A percentile compares a stretch with the other conserved stretches of the same genome.
phyloP scores from a whole-genome alignment of 1,284 basidiomycete species.

The Neotropicomus parvogracilis region DNA sequence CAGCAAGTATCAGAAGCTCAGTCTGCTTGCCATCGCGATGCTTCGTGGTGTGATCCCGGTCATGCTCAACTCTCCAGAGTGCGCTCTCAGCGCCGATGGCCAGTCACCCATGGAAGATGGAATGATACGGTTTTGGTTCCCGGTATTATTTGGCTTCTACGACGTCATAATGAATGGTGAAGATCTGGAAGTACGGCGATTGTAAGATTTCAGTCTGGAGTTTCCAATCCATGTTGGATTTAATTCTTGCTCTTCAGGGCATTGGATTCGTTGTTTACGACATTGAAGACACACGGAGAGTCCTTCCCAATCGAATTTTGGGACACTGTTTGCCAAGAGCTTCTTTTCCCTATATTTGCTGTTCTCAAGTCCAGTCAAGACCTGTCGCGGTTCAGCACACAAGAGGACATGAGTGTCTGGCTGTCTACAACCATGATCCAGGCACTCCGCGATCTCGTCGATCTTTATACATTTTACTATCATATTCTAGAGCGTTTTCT shows the following conservation, averaged over 20 bases:
- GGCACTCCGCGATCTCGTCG: slow-evolving; percentile 91
- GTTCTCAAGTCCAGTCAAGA: slow-evolving; percentile 91
- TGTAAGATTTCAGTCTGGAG: slow-evolving; percentile 54
- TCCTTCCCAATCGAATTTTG: slow-evolving; percentile 93
- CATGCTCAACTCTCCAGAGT: slow-evolving; percentile 86
- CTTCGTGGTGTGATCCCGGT: slow-evolving; percentile 87
- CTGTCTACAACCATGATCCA: slow-evolving; percentile 99
- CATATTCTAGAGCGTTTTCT: slow-evolving; percentile 87
- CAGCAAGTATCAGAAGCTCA: slow-evolving; percentile 98
- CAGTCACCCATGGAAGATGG: slow-evolving; percentile 37
- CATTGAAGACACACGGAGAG: slow-evolving; percentile 86
- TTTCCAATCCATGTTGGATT: neutral
- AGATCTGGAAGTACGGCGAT: slow-evolving; percentile 92
- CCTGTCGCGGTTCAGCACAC: slow-evolving; percentile 88
- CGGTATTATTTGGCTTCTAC: slow-evolving; percentile 94
- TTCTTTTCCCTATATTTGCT: slow-evolving; percentile 98
- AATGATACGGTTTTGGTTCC: slow-evolving; percentile 97
- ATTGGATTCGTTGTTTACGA: slow-evolving; percentile 92
- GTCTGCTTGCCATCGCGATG: slow-evolving; percentile 94
- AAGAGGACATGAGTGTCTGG: slow-evolving; percentile 99
- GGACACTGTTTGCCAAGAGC: slow-evolving; percentile 96
- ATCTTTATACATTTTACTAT: slow-evolving; percentile 96
- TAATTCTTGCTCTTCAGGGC: slow-evolving; percentile 54
- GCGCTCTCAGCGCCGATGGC: slow-evolving; percentile 50
- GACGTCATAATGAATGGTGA: slow-evolving; percentile 99